These are phyloP conservation scores for Flaveria linearis DNA, from an alignment of 129 eudicot species.

Conservation along the genomic window DNA sequence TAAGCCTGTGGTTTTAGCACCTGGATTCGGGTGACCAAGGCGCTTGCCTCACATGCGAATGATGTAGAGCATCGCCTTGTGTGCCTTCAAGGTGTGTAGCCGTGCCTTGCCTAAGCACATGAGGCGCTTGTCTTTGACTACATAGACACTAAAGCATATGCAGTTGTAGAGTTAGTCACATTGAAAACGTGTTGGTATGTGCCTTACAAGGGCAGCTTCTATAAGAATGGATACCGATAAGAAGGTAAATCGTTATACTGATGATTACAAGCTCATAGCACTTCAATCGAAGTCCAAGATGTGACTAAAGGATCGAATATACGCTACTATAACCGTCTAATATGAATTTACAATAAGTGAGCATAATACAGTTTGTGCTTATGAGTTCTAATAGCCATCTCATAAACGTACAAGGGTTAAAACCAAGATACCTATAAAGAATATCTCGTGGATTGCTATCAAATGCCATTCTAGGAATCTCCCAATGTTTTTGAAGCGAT, in stretches of 20 bases:
- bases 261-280: neutral
- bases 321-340: neutral
- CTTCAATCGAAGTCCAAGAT: too few relatives aligned
- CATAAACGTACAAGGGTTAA: neutral
- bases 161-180: too few relatives aligned
- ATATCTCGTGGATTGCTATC: neutral
- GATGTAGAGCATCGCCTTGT: too few relatives aligned
- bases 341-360: neutral
- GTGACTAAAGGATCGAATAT: neutral
- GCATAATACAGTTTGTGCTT: neutral
- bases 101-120: too few relatives aligned
- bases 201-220: neutral
- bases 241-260: neutral
- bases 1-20: too few relatives aligned
- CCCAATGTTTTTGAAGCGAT: neutral
- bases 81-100: too few relatives aligned
- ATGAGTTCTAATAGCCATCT: neutral
- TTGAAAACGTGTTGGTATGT: too few relatives aligned
- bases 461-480: neutral
- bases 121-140: too few relatives aligned
- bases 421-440: neutral
- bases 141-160: too few relatives aligned
- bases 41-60: too few relatives aligned
- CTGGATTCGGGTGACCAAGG: too few relatives aligned
- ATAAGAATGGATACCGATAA: neutral